Evolutionary conservation across 495 filamentous ascomycete genomes (phyloP).

Genomic region (Thermochaetoides thermophila): DNA sequence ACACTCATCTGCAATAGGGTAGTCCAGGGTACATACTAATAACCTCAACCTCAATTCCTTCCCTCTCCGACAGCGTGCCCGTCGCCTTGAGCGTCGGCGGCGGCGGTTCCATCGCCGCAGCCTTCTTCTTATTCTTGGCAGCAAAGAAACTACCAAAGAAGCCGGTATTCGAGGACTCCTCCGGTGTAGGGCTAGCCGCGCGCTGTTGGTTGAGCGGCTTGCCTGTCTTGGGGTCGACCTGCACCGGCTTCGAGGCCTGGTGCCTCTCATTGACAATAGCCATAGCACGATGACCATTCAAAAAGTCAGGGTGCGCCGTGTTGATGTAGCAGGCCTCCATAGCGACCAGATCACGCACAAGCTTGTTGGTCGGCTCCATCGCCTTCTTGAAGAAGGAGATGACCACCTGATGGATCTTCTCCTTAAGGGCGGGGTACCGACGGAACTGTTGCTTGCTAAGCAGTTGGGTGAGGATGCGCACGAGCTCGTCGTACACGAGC

Average conservation of each 20-base stretch:
- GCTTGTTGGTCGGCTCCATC: slow-evolving; percentile 94
- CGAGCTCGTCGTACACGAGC: slow-evolving; percentile 93
- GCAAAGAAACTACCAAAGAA: slow-evolving; percentile 98
- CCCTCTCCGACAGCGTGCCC: slow-evolving; percentile 80
- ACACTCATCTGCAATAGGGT: not conserved
- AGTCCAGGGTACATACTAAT: slow-evolving; percentile 57
- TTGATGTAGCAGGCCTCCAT: slow-evolving; percentile 99
- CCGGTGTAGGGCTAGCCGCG: slow-evolving; percentile 51
- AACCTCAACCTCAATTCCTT: slow-evolving; percentile 89
- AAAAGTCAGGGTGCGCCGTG: slow-evolving; percentile 94
- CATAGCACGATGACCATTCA: slow-evolving; percentile 95
- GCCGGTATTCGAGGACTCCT: slow-evolving; percentile 43
- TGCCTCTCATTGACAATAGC: slow-evolving; percentile 90
- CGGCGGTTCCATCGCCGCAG: slow-evolving; percentile 95
- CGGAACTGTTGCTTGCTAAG: slow-evolving; percentile 82
- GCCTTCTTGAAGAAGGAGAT: slow-evolving; percentile 94
- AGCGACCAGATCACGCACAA: slow-evolving; percentile 79
- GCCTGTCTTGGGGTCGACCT: slow-evolving; percentile 98
- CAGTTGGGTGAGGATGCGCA: slow-evolving; percentile 84
- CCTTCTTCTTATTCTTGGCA: slow-evolving; percentile 99
- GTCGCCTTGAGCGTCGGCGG: slow-evolving; percentile 88
- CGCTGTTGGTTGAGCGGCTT: slow-evolving; percentile 68
- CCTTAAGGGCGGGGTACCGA: slow-evolving; percentile 83
- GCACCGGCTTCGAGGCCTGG: slow-evolving; percentile 65
- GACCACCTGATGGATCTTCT: slow-evolving; percentile 92